Evolutionary conservation across 108 stramenopile species (phyloP).

Genomic region (Epipyxis sp.): DNA sequence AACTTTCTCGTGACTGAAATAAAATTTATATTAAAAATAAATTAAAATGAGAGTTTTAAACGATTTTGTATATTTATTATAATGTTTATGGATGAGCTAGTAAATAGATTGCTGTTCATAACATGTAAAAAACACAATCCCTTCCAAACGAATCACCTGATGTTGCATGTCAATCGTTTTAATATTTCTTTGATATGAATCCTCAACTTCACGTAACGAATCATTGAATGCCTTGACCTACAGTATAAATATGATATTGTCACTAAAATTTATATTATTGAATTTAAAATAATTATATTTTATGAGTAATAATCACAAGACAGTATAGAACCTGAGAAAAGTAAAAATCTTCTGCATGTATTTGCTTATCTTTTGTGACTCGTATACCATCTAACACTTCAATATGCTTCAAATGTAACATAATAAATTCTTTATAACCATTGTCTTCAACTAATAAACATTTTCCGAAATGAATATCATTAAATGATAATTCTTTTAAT

Average conservation of each 20-base stretch:
- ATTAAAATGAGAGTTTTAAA: neutral
- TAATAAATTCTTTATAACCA: constrained; percentile 54
- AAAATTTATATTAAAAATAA: neutral
- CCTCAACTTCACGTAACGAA: neutral
- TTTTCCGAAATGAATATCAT: constrained; percentile 58
- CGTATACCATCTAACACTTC: constrained; percentile 42
- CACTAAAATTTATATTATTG: too few relatives aligned
- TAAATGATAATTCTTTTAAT: constrained; percentile 42
- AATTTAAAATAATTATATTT: too few relatives aligned
- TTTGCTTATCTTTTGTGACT: neutral
- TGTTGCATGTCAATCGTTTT: constrained; percentile 14
- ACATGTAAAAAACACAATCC: neutral
- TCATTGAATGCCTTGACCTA: neutral
- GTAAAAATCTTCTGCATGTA: neutral
- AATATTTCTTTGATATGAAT: constrained; percentile 3
- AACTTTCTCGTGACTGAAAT: neutral
- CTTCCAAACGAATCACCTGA: neutral
- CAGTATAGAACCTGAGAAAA: neutral
- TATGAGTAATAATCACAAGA: too few relatives aligned
- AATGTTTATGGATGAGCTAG: neutral
- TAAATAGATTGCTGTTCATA: neutral
- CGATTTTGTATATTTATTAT: neutral
- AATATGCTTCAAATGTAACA: constrained; percentile 41
- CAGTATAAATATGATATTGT: neutral
- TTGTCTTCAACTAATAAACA: constrained; percentile 52